Evolutionary conservation across 2,329 filamentous ascomycete genomes (phyloP).

Genomic region (Domatiomyces globalis): DNA sequence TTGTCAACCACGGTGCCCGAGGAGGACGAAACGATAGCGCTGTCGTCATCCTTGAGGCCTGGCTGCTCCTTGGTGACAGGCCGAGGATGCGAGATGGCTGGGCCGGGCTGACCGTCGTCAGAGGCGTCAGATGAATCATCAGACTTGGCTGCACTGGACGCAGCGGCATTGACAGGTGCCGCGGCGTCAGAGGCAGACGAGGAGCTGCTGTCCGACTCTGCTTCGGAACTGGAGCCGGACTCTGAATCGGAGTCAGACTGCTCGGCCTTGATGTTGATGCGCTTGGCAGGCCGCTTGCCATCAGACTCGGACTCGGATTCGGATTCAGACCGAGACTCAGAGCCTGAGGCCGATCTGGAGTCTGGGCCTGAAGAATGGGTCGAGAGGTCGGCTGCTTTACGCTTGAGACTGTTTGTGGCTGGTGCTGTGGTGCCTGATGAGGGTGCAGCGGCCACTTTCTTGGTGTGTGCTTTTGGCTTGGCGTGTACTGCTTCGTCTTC

Average conservation of each 20-base stretch:
- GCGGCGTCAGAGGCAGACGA: constrained; percentile 17
- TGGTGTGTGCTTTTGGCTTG: constrained; percentile 18
- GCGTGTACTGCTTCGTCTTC: constrained; percentile 28
- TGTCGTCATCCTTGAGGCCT: constrained; percentile 1
- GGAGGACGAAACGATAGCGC: constrained; percentile 6
- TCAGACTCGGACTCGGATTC: constrained; percentile 27
- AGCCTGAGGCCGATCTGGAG: constrained; percentile 24
- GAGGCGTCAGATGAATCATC: constrained; percentile 17
- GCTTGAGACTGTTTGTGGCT: constrained; percentile 37
- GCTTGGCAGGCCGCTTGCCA: constrained; percentile 11
- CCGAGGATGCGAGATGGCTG: neutral
- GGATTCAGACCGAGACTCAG: constrained; percentile 20
- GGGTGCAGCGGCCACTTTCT: constrained; percentile 27
- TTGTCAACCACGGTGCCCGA: constrained; percentile 15
- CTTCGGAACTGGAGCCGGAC: constrained; percentile 20
- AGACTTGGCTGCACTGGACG: neutral
- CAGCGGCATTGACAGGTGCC: constrained; percentile 14
- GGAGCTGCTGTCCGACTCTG: constrained; percentile 16
- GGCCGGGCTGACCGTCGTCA: constrained; percentile 18
- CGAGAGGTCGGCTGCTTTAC: constrained; percentile 40
- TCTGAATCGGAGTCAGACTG: constrained; percentile 9
- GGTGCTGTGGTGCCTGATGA: constrained; percentile 28
- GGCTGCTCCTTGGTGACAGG: neutral
- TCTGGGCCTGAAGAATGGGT: constrained; percentile 23
- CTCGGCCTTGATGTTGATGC: constrained; percentile 4